phyloP scores from a whole-genome alignment of 192 early-diverging fungal genomes.

The Backusella macrospora region DNA sequence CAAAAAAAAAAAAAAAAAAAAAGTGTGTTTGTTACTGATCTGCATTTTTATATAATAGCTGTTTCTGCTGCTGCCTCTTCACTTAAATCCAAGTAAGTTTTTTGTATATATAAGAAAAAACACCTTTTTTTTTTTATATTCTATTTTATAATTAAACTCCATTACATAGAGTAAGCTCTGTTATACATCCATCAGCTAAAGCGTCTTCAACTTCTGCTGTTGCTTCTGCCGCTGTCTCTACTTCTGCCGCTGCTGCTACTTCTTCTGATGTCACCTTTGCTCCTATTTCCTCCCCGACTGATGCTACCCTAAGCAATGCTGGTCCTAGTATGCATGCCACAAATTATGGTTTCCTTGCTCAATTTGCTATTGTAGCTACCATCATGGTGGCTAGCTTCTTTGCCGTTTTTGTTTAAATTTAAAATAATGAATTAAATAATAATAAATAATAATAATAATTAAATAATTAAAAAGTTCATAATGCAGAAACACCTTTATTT shows the following conservation, averaged over 20 bases:
- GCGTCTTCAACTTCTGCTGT: neutral
- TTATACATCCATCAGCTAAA: neutral
- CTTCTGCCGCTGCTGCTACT: neutral
- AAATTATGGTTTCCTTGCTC: slow-evolving; percentile 2
- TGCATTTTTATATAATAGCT: neutral
- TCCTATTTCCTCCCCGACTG: neutral
- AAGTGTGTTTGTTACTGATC: neutral
- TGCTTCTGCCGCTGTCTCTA: neutral
- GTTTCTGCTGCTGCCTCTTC: neutral
- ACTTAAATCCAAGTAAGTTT: neutral
- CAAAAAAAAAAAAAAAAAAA: neutral
- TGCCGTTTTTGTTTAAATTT: slow-evolving; percentile 16
- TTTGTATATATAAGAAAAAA: neutral
- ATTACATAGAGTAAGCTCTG: neutral
- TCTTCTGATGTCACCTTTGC: neutral
- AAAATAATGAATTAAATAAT: too few species aligned
- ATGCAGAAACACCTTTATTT: too few species aligned
- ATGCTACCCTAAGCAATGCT: neutral
- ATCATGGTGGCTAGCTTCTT: slow-evolving; percentile 18
- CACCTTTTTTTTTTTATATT: too few species aligned
- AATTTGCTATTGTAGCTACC: slow-evolving; percentile 10
- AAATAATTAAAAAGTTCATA: too few species aligned
- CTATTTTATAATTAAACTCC: neutral
- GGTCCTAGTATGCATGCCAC: neutral
- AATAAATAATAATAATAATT: too few species aligned